Evolutionary conservation across 225 moss, liverwort and hornwort genomes (phyloP), one percentile per base, ranked within the genome.

Genomic region (Pseudisothecium myosuroides): DNA sequence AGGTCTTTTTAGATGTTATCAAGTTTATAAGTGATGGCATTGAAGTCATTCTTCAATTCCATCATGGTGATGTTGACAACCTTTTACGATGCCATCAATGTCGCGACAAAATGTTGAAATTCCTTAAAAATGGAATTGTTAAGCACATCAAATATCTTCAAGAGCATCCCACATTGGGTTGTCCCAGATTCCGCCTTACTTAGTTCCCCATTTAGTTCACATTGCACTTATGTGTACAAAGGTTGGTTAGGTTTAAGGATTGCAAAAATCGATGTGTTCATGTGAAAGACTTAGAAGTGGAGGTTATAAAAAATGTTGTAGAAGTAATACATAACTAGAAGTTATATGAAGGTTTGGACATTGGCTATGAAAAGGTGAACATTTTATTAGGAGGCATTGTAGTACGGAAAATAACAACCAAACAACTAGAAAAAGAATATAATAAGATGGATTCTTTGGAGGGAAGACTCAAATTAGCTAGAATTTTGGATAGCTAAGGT

Each of bases 151-250:
- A 39, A 16, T 26, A 66, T 34, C 6, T 82, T 4, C 7, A 67
- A 67, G 17, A 4, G 0, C 39, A 54, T 77, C 4, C 9, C 0
- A 14, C 15, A 36, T 37, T 23, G 9, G 14, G 1, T 23, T 54
- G 3, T 23, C 6, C 4, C 1, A 9, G 3, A 15, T 6, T 77
- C 0, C 0, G 0, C 9, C 37, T 54, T 22, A 14, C n/a, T n/a
- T 23, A 23, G 23, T n/a, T n/a, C n/a, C n/a, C n/a, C n/a, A n/a
- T n/a, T n/a, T n/a, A 54, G 9, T 54, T 23, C 4, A 54, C 55
- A 9, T 37, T 55, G 9, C 0, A 1, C 2, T 14, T 23, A 0
- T 14, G 3, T 74, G 11, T 52, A 12, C 0, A 14, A 0, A 77
- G 2, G 9, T 77, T 37, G 6, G 1, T 76, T 14, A 50, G 14